These are phyloP conservation scores for Farysia itapuensis DNA, from an alignment of 1,284 basidiomycete species.

Conservation along the genomic window DNA sequence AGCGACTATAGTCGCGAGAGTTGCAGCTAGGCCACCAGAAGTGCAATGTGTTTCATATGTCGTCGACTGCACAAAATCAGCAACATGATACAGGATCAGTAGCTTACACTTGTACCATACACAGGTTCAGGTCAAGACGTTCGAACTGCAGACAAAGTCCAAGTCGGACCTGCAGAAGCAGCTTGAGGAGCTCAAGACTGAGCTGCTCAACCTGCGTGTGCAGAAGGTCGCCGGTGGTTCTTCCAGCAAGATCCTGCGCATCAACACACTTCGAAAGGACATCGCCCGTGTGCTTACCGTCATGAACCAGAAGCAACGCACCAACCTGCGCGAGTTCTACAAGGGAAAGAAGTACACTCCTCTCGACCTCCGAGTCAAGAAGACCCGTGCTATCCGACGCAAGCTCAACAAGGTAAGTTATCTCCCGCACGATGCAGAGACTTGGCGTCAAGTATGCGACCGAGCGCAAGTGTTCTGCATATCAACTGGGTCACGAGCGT, in stretches of 20 bases:
- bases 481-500: no score
- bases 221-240: constrained; percentile 98
- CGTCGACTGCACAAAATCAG: not conserved
- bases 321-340: constrained; percentile 97
- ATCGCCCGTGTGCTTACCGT: constrained; percentile 98
- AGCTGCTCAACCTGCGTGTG: constrained; percentile 86
- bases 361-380: constrained; percentile 96
- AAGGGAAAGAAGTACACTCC: constrained; percentile 95
- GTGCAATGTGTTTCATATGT: no score
- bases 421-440: no score
- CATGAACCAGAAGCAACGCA: constrained; percentile 96
- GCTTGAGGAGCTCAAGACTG: constrained; percentile 89
- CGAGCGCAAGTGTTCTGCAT: no score
- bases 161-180: constrained; percentile 97
- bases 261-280: constrained; percentile 95
- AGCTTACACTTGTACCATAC: no score
- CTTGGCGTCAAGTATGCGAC: no score
- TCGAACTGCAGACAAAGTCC: constrained; percentile 98
- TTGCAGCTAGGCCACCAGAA: no score
- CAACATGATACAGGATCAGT: not conserved
- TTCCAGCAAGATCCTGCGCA: constrained; percentile 80
- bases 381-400: constrained; percentile 96
- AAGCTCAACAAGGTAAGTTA: constrained; percentile 81
- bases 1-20: no score
- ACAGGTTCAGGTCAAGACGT: constrained; percentile 77